These are phyloP conservation scores for Mycena maculata DNA, from an alignment of 768 basidiomycete genomes.

Conservation along the genomic window DNA sequence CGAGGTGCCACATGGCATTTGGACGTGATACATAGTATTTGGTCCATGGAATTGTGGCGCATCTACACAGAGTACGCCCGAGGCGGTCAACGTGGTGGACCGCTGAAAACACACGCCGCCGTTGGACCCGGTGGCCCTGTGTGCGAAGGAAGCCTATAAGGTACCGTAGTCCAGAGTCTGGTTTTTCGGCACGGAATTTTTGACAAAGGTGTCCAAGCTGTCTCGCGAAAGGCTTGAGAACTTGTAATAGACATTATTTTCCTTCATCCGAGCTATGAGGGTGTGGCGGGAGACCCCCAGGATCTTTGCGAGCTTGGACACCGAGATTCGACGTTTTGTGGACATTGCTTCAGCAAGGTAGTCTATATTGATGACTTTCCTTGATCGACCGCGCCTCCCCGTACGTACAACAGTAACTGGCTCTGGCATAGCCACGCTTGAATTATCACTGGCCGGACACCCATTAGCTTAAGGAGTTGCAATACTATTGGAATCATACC, in stretches of 20 bases:
- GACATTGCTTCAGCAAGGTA: neutral
- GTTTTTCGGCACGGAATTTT: conserved; percentile 18
- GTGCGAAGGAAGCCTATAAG: conserved; percentile 35
- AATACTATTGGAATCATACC: neutral
- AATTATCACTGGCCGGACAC: neutral
- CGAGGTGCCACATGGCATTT: conserved; percentile 40
- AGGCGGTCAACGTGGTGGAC: conserved; percentile 38
- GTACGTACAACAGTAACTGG: neutral
- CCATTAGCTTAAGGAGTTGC: neutral
- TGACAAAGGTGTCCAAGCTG: conserved; percentile 18
- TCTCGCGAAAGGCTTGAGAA: conserved; percentile 11
- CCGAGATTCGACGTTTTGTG: neutral
- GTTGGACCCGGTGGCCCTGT: conserved; percentile 35
- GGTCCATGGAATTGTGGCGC: conserved; percentile 17
- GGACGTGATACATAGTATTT: conserved; percentile 35
- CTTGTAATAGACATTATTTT: neutral
- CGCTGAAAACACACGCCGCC: conserved; percentile 26
- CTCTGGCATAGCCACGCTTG: neutral
- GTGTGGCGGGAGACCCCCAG: neutral
- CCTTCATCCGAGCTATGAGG: neutral
- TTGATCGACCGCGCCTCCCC: neutral
- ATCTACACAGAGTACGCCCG: conserved; percentile 25
- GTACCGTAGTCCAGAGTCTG: conserved; percentile 40
- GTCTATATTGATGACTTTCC: neutral
- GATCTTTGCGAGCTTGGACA: neutral